Conservation (phyloP, 495 filamentous ascomycete genomes). For the Aspergillus haitiensis region DNA sequence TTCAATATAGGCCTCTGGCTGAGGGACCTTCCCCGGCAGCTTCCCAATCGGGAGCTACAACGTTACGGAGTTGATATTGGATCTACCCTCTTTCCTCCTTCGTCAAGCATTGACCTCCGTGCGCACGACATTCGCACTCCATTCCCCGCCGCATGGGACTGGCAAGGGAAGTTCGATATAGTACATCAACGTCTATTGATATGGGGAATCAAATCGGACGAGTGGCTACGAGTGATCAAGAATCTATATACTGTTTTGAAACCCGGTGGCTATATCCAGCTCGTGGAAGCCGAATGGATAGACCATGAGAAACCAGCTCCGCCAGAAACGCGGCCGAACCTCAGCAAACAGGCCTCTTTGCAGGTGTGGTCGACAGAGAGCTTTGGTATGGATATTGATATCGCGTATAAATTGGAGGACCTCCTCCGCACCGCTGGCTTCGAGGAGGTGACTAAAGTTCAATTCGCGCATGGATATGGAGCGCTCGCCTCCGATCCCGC, state of each 20-base stretch:
- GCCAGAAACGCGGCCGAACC: neutral
- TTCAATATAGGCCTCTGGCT: conserved; percentile 6
- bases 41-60: neutral
- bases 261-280: conserved; percentile 14
- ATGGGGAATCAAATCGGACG: conserved; percentile 13
- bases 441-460: conserved; percentile 6
- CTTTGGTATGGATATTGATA: conserved; percentile 14
- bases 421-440: conserved; percentile 1
- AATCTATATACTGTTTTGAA: conserved; percentile 6
- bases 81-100: conserved; percentile 3
- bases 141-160: conserved; percentile 14
- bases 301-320: conserved; percentile 3
- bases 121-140: conserved; percentile 14
- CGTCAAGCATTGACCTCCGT: conserved; percentile 5
- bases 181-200: conserved; percentile 15
- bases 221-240: conserved; percentile 8
- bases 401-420: conserved; percentile 11
- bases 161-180: conserved; percentile 9
- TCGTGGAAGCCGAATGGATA: conserved; percentile 17
- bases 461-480: conserved; percentile 11
- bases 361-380: conserved; percentile 13
- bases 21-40: conserved; percentile 2
- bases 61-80: conserved; percentile 13
- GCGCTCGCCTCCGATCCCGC: conserved; percentile 4
- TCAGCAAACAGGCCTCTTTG: conserved; percentile 2